phyloP scores from a whole-genome alignment of 2,329 filamentous ascomycete species.

The Xylaria polymorpha region DNA sequence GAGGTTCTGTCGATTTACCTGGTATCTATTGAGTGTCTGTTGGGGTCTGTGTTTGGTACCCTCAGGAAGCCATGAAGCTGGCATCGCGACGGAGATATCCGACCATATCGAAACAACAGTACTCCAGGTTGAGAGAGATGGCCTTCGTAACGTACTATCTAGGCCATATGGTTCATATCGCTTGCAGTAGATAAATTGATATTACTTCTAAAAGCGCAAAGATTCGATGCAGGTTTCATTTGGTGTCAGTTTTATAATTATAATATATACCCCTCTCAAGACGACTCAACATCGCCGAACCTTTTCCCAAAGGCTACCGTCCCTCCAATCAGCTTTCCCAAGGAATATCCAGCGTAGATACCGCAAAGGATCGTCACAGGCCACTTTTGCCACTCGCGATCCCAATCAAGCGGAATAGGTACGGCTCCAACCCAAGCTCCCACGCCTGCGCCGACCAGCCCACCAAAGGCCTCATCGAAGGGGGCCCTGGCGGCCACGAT shows the following conservation, averaged over 20 bases:
- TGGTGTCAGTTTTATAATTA: neutral
- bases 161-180: neutral
- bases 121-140: neutral
- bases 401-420: conserved; percentile 97
- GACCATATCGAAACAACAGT: neutral
- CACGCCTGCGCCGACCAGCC: conserved; percentile 77
- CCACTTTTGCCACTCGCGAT: conserved; percentile 99
- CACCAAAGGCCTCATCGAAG: conserved; percentile 86
- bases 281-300: conserved; percentile 46
- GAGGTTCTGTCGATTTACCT: neutral
- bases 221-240: neutral
- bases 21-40: neutral
- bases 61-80: neutral
- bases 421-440: conserved; percentile 95
- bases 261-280: conserved; percentile 17
- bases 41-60: neutral
- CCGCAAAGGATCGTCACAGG: conserved; percentile 91
- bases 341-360: conserved; percentile 79
- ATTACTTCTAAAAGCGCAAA: neutral
- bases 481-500: conserved; percentile 75
- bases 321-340: conserved; percentile 74
- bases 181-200: too few species aligned
- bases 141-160: neutral
- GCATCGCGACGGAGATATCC: too few species aligned
- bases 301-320: conserved; percentile 60